Conservation (phyloP, 2,329 filamentous ascomycete genomes). For the Ascochyta pisi region DNA sequence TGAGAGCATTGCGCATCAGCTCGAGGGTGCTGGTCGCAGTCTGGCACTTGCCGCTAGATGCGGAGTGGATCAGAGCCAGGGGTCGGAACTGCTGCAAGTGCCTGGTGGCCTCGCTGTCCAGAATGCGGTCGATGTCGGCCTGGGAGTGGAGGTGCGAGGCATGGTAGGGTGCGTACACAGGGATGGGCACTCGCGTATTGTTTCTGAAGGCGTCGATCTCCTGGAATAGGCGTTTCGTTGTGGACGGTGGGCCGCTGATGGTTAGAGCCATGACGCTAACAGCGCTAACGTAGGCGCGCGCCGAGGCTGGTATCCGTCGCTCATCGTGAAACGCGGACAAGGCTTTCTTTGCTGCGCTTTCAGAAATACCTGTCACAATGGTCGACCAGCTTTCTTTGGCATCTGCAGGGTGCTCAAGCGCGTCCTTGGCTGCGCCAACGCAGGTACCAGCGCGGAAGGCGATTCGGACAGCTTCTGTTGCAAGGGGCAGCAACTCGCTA, state of each 20-base stretch:
- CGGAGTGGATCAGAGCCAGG: slow-evolving; percentile 55
- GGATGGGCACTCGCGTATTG: slow-evolving; percentile 60
- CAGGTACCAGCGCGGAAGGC: slow-evolving; percentile 68
- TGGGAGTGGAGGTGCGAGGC: slow-evolving; percentile 62
- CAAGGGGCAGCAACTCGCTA: slow-evolving; percentile 67
- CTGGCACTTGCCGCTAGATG: slow-evolving; percentile 55
- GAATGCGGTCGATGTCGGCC: slow-evolving; percentile 59
- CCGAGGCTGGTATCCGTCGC: slow-evolving; percentile 58
- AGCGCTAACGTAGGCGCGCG: slow-evolving; percentile 64
- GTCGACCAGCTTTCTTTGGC: slow-evolving; percentile 71
- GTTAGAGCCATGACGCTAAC: slow-evolving; percentile 66
- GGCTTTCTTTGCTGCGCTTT: slow-evolving; percentile 58
- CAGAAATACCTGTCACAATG: slow-evolving; percentile 65
- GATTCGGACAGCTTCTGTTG: slow-evolving; percentile 68
- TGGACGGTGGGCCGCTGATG: slow-evolving; percentile 64
- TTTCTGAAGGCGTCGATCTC: slow-evolving; percentile 57
- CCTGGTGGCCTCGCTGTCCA: slow-evolving; percentile 51
- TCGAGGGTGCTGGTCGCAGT: slow-evolving; percentile 55
- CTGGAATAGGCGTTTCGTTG: slow-evolving; percentile 59
- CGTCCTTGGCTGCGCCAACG: slow-evolving; percentile 52
- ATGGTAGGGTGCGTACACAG: slow-evolving; percentile 66
- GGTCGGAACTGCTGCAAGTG: slow-evolving; percentile 54
- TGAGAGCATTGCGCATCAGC: slow-evolving; percentile 52
- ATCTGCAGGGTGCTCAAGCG: slow-evolving; percentile 60
- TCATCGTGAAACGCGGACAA: slow-evolving; percentile 65